Evolutionary conservation across 257 asterid species (phyloP), one percentile per base, ranked within the genome.

Genomic region (Voacanga thouarsii): DNA sequence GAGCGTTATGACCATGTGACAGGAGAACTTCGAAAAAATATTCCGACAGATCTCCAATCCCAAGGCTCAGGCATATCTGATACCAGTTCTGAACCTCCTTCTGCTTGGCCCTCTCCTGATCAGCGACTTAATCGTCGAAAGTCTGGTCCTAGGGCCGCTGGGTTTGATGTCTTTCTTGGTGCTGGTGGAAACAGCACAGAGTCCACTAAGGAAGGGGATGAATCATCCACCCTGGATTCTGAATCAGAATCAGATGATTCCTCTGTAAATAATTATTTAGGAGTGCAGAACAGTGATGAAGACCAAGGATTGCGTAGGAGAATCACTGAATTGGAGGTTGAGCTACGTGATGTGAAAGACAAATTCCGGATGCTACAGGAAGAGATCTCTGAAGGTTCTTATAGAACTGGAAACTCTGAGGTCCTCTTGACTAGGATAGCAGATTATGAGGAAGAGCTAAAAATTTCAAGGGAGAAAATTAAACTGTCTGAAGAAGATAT

Each of bases 161-260:
- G 98, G 2, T 96, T 96, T 51, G 96, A 92, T 15, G 75, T 85
- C 82, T 96, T 93, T 63, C 97, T 92, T 0, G 90, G 94, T 33
- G 65, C 86, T 30, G 83, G 83, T 2, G 88, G 86, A 39, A 92
- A 88, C 75, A 84, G 88, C 82, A 84, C 88, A 3, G 97, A 95
- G 68, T 85, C 83, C 19, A 85, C 51, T 53, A 82, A 91, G 85
- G 97, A 89, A 82, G 98, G 94, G 47, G 96, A 93, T 18, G 96
- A 90, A 28, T 80, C 96, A 0, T 92, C 97, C 3, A 87, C 91
- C 14, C 80, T 88, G 65, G 98, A 91, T 68, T 92, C 97, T 45
- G 97, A 93, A 45, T 87, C 96, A 7, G 98, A 96, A 56, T 92
- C 97, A 0, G 98, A 92, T 80, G 97, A 88, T 83, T 92, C 97